Evolutionary conservation across 768 basidiomycete genomes (phyloP), one percentile per base, ranked within the genome.

Genomic region (Rhodotorula graminis): DNA sequence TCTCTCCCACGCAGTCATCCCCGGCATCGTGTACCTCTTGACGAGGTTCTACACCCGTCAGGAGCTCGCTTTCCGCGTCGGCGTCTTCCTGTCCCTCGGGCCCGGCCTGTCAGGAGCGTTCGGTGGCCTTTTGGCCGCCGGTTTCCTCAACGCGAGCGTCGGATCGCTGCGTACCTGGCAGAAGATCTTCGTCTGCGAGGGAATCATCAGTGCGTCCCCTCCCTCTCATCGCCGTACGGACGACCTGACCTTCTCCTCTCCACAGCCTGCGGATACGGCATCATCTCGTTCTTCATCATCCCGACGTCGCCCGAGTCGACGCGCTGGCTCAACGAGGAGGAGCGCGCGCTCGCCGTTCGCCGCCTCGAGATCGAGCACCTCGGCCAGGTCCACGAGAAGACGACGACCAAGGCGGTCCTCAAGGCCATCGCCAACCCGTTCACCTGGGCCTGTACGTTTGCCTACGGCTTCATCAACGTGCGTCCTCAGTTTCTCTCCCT

Each of bases 301-400:
- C 90, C 90, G 2, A 84, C 89, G 77, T 83, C 88, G 18, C 90
- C 90, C 0, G 90, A 91, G 79, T 87, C 85, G 23, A 89, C 90
- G 0, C 82, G 78, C 0, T 86, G 86, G 75, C 82, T 91, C 44
- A 86, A 76, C 15, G 79, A 82, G 64, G 80, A 82, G 50, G 85
- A 86, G 74, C 47, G 80, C 67, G 83, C 84, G 70, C 81, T 92
- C 44, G 90, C 88, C 3, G 68, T 91, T 56, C 88, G 87, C 65
- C 83, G 90, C 64, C 85, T 86, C 50, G 84, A 87, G 0, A 87
- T 84, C 71, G 88, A 87, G 2, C 90, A 92, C 80, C 80, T 81
- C 11, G 90, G 89, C 23, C 85, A 86, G 18, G 84, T 84, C 1
- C 81, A 91, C 44, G 88, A 88, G 67, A 33, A 71, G 89, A 89